Conservation (phyloP, 73 alveolate genomes). For the Tetrahymena borealis region DNA sequence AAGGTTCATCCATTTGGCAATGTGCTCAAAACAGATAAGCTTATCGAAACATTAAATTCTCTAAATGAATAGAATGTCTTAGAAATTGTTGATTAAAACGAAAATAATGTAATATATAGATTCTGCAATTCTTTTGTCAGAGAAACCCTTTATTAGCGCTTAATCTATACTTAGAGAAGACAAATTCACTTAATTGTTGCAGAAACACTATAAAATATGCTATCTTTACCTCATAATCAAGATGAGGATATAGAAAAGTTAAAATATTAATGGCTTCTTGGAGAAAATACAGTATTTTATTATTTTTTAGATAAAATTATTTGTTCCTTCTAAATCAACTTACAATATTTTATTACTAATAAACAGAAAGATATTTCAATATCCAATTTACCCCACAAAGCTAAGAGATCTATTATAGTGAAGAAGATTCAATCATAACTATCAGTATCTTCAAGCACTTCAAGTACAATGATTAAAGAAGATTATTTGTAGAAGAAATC, state of each 20-base stretch:
- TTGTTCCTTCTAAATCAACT: not conserved
- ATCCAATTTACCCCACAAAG: constrained; percentile 9
- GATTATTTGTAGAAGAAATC: constrained; percentile 29
- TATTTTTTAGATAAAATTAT: not conserved
- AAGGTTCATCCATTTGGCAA: constrained; percentile 8
- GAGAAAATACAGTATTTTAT: constrained; percentile 7
- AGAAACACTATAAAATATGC: constrained; percentile 6
- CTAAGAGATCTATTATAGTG: constrained; percentile 26
- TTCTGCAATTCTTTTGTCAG: constrained; percentile 24
- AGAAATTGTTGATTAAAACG: constrained; percentile 11
- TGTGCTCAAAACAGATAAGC: not conserved
- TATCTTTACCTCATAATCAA: constrained; percentile 15
- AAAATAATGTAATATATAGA: constrained; percentile 11
- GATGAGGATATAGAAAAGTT: constrained; percentile 25
- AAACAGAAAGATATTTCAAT: not conserved
- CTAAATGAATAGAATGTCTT: not conserved
- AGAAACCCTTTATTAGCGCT: constrained; percentile 13
- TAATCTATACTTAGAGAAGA: constrained; percentile 22
- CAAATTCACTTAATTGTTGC: constrained; percentile 22
- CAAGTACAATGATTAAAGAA: not conserved
- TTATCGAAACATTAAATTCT: not conserved
- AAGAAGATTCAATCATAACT: constrained; percentile 4
- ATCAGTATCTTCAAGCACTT: not conserved
- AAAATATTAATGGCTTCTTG: constrained; percentile 17
- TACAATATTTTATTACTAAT: not conserved